phyloP scores from a whole-genome alignment of 768 basidiomycete species.

The Leccinum longicurvipes region DNA sequence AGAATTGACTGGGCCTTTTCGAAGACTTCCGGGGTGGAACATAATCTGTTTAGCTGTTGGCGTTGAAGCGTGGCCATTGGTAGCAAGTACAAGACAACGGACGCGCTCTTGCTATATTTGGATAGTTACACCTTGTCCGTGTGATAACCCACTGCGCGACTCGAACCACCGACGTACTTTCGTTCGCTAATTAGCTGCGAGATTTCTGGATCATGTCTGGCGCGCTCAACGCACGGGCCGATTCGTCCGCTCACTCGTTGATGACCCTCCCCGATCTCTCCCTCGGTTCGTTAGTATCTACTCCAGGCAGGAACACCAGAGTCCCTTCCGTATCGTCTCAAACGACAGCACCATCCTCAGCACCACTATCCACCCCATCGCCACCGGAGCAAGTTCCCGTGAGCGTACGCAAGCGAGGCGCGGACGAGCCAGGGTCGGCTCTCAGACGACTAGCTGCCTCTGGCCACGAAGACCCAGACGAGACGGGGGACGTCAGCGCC shows the following conservation, averaged over 20 bases:
- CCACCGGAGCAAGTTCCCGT: conserved; percentile 34
- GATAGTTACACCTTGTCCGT: too few species aligned
- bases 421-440: conserved; percentile 39
- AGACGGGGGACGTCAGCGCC: conserved; percentile 26
- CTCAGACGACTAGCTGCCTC: conserved; percentile 37
- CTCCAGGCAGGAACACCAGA: conserved; percentile 44
- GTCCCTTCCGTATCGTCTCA: conserved; percentile 49
- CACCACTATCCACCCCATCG: conserved; percentile 48
- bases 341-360: conserved; percentile 51
- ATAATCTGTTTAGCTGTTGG: neutral
- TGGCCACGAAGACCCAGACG: conserved; percentile 35
- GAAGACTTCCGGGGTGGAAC: conserved; percentile 13
- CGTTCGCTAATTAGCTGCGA: too few species aligned
- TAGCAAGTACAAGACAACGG: neutral
- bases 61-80: neutral
- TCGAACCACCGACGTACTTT: too few species aligned
- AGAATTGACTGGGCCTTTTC: conserved; percentile 23
- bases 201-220: conserved; percentile 36
- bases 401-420: conserved; percentile 34
- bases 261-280: conserved; percentile 58
- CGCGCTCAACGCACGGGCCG: conserved; percentile 37
- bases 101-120: too few species aligned
- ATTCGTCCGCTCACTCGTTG: conserved; percentile 42
- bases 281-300: conserved; percentile 53
- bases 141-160: too few species aligned